Percentiles rank a stretch among this genome's conserved stretches.
phyloP scores from a whole-genome alignment of 352 stramenopile genomes.

The Globisporangium orthogonon region DNA sequence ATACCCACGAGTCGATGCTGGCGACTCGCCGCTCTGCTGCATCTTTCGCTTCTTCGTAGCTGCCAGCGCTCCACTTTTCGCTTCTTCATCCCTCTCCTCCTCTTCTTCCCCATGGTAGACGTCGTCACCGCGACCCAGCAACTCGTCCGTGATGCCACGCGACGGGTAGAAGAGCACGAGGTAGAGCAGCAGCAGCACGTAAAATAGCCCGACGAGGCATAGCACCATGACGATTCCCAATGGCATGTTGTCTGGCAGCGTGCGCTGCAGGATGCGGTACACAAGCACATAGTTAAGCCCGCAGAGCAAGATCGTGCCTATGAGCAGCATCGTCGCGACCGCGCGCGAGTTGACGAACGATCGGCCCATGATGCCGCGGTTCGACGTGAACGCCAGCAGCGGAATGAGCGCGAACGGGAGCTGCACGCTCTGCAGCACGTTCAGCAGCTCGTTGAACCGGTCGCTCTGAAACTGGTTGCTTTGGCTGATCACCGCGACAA shows the following conservation, averaged over 20 bases:
- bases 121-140: neutral
- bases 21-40: neutral
- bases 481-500: constrained; percentile 65
- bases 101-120: neutral
- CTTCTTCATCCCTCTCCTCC: neutral
- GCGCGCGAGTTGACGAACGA: constrained; percentile 32
- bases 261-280: constrained; percentile 38
- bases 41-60: neutral
- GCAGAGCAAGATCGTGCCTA: constrained; percentile 41
- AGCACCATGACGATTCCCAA: constrained; percentile 12
- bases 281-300: constrained; percentile 61
- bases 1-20: neutral
- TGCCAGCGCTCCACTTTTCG: neutral
- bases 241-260: constrained; percentile 26
- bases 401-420: constrained; percentile 84
- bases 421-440: constrained; percentile 85
- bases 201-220: constrained; percentile 17
- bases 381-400: constrained; percentile 68
- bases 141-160: neutral
- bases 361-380: constrained; percentile 53
- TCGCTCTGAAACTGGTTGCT: constrained; percentile 46
- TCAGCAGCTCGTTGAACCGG: constrained; percentile 76
- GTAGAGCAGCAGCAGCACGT: constrained; percentile 44
- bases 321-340: constrained; percentile 27
- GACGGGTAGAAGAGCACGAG: constrained; percentile 45